Conservation (phyloP, 2,329 filamentous ascomycete species). For the Falciphora oryzae region DNA sequence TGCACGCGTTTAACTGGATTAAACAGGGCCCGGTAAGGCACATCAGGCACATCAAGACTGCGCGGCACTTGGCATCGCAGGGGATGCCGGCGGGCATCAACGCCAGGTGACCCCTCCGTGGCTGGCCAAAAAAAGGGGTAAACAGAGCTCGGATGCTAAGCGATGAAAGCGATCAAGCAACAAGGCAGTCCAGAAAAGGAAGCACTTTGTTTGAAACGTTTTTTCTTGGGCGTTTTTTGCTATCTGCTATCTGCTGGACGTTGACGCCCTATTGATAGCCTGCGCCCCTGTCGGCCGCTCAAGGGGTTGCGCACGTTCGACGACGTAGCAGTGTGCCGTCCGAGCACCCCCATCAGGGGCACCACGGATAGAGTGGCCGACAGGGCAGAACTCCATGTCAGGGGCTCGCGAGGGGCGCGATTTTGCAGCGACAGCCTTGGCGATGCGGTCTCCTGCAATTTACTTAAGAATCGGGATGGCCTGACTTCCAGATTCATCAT, state of each 20-base stretch:
- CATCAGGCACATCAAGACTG: no score
- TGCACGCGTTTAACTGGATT: background rate
- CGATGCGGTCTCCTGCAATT: background rate
- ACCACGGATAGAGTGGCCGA: no score
- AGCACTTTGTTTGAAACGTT: background rate
- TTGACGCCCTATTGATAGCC: background rate
- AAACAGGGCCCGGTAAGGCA: no score
- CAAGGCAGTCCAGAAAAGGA: background rate
- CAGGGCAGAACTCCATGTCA: no score
- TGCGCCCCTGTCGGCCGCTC: background rate
- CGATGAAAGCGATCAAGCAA: no score
- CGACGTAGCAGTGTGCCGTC: background rate
- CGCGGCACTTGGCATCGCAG: no score
- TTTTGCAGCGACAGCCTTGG: background rate
- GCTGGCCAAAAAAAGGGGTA: no score
- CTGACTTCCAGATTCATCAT: background rate
- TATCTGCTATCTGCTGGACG: background rate
- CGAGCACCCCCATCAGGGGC: no score
- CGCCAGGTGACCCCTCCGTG: no score
- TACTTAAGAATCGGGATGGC: background rate
- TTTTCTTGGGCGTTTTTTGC: background rate
- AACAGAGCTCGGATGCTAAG: background rate
- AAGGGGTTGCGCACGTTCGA: background rate
- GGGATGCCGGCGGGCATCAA: background rate
- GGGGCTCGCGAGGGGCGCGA: no score